A percentile compares a stretch with the other conserved stretches of the same genome.
Conservation (phyloP, 1,284 basidiomycete genomes). For the Amylostereum chailletii region DNA sequence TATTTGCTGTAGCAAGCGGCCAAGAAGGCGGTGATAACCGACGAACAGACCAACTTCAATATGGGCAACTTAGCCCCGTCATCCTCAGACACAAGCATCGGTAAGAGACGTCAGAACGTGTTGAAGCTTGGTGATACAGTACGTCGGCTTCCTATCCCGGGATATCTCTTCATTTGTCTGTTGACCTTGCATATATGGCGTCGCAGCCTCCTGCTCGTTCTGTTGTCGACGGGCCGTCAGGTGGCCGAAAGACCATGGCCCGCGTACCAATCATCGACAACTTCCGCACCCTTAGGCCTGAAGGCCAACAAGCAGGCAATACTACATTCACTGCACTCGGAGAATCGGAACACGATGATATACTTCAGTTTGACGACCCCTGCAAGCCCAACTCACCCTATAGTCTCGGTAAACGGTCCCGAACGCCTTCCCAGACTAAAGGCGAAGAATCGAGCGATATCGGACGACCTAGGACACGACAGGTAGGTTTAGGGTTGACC, state of each 20-base stretch:
- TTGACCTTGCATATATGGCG: too few relatives aligned
- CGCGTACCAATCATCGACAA: background rate
- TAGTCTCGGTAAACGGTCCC: background rate
- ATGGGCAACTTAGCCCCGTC: too few relatives aligned
- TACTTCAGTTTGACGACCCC: constrained; percentile 20
- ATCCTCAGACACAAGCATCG: too few relatives aligned
- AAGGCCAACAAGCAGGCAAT: background rate
- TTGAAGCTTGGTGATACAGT: too few relatives aligned
- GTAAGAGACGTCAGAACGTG: too few relatives aligned
- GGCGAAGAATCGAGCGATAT: background rate
- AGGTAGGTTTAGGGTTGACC: background rate
- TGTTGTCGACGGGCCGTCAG: too few relatives aligned
- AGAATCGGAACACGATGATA: constrained; percentile 21
- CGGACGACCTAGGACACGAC: background rate
- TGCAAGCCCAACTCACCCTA: background rate
- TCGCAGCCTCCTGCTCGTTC: too few relatives aligned
- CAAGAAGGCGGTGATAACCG: constrained; percentile 5
- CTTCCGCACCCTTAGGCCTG: background rate
- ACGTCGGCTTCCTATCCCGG: too few relatives aligned
- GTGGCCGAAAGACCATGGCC: background rate
- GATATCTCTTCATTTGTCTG: too few relatives aligned
- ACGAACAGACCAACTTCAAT: too few relatives aligned
- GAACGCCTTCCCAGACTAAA: background rate
- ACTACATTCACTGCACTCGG: constrained; percentile 19
- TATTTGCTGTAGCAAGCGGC: background rate